A percentile compares a stretch with the other conserved stretches of the same genome.
phyloP scores from a whole-genome alignment of 2,329 filamentous ascomycete species.

The Diaporthe australafricana region DNA sequence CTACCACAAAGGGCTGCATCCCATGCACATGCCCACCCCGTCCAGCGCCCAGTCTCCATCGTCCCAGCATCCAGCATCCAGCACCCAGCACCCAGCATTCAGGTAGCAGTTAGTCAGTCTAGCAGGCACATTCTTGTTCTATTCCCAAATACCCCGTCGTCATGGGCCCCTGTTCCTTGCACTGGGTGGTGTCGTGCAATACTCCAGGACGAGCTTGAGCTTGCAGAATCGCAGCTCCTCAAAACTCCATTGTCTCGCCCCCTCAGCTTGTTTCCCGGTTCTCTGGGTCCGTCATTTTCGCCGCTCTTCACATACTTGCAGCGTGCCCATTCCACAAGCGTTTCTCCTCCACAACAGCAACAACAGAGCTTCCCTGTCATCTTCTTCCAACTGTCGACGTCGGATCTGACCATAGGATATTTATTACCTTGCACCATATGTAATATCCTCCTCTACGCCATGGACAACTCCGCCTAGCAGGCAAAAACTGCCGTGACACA shows the following conservation, averaged over 20 bases:
- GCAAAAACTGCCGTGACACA: background rate
- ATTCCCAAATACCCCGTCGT: slow-evolving; percentile 9
- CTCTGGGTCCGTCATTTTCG: background rate
- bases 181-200: slow-evolving; percentile 9
- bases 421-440: background rate
- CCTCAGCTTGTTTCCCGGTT: background rate
- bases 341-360: background rate
- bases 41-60: background rate
- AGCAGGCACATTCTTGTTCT: background rate
- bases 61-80: background rate
- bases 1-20: slow-evolving; percentile 2
- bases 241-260: slow-evolving; percentile 15
- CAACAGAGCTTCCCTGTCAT: background rate
- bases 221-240: slow-evolving; percentile 2
- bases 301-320: background rate
- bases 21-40: background rate
- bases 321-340: background rate
- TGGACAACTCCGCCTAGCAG: background rate
- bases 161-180: slow-evolving; percentile 13
- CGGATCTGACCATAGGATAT: background rate
- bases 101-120: background rate
- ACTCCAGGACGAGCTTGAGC: slow-evolving; percentile 14
- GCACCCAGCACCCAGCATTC: background rate
- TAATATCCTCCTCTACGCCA: background rate
- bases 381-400: background rate